These are phyloP conservation scores for Patellifolia procumbens DNA, from an alignment of 179 eudicot species.

Conservation along the genomic window DNA sequence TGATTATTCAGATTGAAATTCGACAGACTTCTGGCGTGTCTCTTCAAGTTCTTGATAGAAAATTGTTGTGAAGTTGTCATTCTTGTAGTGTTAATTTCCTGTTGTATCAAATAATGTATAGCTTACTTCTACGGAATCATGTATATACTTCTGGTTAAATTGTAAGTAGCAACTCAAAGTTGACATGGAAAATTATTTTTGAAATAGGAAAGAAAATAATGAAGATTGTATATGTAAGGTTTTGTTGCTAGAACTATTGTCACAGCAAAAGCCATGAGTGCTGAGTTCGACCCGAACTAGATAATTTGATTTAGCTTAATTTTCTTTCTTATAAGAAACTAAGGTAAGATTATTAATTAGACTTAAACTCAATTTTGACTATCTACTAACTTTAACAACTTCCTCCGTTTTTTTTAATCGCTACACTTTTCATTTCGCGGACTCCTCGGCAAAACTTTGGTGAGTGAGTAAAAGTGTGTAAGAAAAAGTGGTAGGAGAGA, in stretches of 20 bases:
- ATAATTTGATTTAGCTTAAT: no score
- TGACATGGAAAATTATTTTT: background rate
- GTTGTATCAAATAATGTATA: constrained; percentile 17
- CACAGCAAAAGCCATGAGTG: background rate
- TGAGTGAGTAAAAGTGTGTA: no score
- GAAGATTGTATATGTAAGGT: background rate
- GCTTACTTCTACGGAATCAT: constrained; percentile 13
- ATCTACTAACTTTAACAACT: no score
- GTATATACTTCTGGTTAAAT: constrained; percentile 5
- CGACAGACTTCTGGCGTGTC: background rate
- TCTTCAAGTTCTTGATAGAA: constrained; percentile 8
- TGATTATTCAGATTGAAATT: constrained; percentile 2
- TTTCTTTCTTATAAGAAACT: no score
- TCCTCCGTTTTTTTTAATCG: no score
- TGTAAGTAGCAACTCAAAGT: background rate
- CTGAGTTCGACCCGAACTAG: no score
- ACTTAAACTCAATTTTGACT: no score
- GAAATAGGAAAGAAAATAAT: background rate
- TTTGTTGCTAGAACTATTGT: constrained; percentile 1
- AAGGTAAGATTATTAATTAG: no score
- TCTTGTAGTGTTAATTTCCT: background rate
- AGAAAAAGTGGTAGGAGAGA: no score
- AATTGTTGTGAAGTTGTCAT: background rate
- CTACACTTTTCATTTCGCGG: no score
- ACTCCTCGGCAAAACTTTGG: no score